Evolutionary conservation across 345 rosid genomes (phyloP).

Genomic region (Melastoma malabathricum): DNA sequence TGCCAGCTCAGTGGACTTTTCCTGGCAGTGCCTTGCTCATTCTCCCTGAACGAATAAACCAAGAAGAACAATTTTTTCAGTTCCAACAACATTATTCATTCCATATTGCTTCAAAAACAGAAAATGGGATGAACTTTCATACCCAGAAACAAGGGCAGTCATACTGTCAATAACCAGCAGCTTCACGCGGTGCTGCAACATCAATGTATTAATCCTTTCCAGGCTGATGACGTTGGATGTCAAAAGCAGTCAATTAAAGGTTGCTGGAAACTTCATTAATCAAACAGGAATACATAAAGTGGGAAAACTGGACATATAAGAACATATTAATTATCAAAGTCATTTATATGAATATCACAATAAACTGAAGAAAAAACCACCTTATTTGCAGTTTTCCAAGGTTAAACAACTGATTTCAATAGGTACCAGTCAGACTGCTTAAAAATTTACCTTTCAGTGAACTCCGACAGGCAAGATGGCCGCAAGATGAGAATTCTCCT

Average conservation of each 20-base stretch:
- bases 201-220: conserved; percentile 60
- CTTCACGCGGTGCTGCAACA: conserved; percentile 64
- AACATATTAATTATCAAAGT: too few relatives aligned
- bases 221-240: conserved; percentile 30
- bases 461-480: conserved; percentile 57
- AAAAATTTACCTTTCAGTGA: conserved; percentile 51
- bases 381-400: not conserved
- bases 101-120: too few relatives aligned
- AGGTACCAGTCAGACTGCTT: not conserved
- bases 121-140: conserved; percentile 1
- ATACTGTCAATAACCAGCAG: conserved; percentile 78
- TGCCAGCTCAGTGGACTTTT: conserved; percentile 68
- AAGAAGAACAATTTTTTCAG: too few relatives aligned
- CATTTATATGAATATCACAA: too few relatives aligned
- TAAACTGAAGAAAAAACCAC: not conserved
- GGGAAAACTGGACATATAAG: not conserved
- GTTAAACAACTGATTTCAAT: not conserved
- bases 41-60: conserved; percentile 28
- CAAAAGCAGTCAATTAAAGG: not conserved
- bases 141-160: conserved; percentile 85
- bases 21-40: conserved; percentile 32
- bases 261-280: not conserved
- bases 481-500: conserved; percentile 68
- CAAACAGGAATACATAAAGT: not conserved
- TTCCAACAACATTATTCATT: too few relatives aligned